Percentiles rank a stretch among this genome's conserved stretches.
Evolutionary conservation across 768 basidiomycete species (phyloP).

Genomic region (Rhizopogon vinicolor): DNA sequence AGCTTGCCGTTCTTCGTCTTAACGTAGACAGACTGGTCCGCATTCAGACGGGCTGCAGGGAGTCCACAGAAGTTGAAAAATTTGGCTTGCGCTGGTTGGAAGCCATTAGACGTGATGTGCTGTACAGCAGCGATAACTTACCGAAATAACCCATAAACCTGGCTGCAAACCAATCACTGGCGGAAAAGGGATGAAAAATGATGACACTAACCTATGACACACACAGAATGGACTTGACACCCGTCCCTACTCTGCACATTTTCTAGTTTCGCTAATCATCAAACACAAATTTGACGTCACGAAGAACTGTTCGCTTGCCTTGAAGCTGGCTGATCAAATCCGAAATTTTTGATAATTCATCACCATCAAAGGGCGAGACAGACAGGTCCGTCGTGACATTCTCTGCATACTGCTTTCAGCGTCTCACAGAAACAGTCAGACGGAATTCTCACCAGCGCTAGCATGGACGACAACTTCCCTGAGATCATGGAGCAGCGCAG

Average conservation of each 20-base stretch:
- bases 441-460: conserved; percentile 15
- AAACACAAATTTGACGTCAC: conserved; percentile 4
- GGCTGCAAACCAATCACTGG: conserved; percentile 18
- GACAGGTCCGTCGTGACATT: neutral
- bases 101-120: conserved; percentile 7
- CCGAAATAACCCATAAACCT: conserved; percentile 42
- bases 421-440: neutral
- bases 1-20: neutral
- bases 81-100: conserved; percentile 20
- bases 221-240: neutral
- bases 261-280: neutral
- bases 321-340: conserved; percentile 3
- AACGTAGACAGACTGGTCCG: conserved; percentile 35
- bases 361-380: conserved; percentile 6
- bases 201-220: neutral
- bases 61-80: conserved; percentile 47
- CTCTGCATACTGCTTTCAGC: conserved; percentile 6
- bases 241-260: neutral
- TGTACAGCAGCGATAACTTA: conserved; percentile 12
- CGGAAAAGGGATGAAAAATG: conserved; percentile 14
- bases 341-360: conserved; percentile 3
- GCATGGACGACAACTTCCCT: conserved; percentile 4
- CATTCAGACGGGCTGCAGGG: conserved; percentile 38
- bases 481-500: neutral
- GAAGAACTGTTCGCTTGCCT: neutral